Evolutionary conservation across 2,329 filamentous ascomycete species (phyloP).

Genomic region (Karstenula rhodostoma): DNA sequence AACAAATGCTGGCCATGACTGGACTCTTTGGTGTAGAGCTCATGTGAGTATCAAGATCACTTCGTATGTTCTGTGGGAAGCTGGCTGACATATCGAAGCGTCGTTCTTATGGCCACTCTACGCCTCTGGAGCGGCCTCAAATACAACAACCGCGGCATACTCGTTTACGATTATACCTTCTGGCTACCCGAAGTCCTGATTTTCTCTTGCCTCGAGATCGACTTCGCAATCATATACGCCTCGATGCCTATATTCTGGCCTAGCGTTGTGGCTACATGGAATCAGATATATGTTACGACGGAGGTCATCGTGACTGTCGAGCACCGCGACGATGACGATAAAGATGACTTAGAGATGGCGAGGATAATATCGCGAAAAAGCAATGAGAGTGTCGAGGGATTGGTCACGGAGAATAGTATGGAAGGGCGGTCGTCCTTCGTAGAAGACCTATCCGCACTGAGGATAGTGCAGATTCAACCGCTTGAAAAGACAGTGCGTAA

Average conservation of each 20-base stretch:
- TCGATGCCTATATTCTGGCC: constrained; percentile 44
- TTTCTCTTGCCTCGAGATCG: constrained; percentile 42
- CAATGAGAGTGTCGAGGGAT: neutral
- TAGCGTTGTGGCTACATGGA: constrained; percentile 31
- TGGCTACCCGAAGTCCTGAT: constrained; percentile 38
- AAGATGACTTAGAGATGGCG: constrained; percentile 12
- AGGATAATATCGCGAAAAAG: neutral
- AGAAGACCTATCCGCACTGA: neutral
- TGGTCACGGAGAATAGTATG: neutral
- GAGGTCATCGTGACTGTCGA: constrained; percentile 42
- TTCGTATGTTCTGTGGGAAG: neutral
- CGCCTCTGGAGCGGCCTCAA: constrained; percentile 38
- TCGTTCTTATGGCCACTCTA: constrained; percentile 38
- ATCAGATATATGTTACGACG: constrained; percentile 43
- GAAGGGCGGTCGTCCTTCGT: neutral
- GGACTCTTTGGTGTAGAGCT: constrained; percentile 36
- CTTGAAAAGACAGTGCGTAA: neutral
- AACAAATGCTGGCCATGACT: constrained; percentile 36
- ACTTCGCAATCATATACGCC: constrained; percentile 41
- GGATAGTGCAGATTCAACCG: neutral
- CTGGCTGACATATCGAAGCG: constrained; percentile 26
- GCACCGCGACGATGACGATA: constrained; percentile 21
- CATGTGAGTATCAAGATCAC: constrained; percentile 25
- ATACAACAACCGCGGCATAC: constrained; percentile 20
- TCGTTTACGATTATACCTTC: constrained; percentile 42